A percentile compares a stretch with the other conserved stretches of the same genome.
Conservation (phyloP, 2,329 filamentous ascomycete genomes). For the Helotiales sp. region DNA sequence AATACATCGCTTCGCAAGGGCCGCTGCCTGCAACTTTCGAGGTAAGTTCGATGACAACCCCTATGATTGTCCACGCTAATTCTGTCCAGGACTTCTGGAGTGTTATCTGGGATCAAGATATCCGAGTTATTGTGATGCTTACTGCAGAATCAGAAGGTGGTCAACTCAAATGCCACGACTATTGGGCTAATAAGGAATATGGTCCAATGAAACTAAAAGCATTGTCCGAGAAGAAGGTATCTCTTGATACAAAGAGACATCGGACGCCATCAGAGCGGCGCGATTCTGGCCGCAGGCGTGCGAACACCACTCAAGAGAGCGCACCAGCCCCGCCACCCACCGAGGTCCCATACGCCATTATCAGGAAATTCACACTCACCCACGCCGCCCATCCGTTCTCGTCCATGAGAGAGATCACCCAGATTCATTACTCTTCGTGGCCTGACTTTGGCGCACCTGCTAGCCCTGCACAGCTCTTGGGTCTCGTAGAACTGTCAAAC, state of each 20-base stretch:
- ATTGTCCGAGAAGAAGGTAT: constrained; percentile 80
- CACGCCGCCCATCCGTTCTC: constrained; percentile 78
- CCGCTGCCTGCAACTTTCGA: constrained; percentile 90
- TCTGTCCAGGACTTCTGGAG: constrained; percentile 86
- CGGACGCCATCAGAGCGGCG: constrained; percentile 41
- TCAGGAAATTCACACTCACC: constrained; percentile 83
- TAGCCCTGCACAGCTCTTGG: constrained; percentile 81
- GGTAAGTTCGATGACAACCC: constrained; percentile 50
- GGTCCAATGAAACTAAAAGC: constrained; percentile 73
- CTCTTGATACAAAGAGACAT: constrained; percentile 61
- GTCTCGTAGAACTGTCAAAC: constrained; percentile 85
- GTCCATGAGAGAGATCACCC: constrained; percentile 88
- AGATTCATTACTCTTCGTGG: constrained; percentile 95
- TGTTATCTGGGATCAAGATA: constrained; percentile 94
- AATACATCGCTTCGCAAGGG: constrained; percentile 94
- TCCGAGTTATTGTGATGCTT: constrained; percentile 92
- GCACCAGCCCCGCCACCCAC: constrained; percentile 35
- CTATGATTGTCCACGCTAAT: constrained; percentile 16
- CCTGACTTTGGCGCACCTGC: constrained; percentile 94
- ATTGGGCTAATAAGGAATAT: constrained; percentile 81
- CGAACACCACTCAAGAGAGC: constrained; percentile 53
- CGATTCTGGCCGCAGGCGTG: constrained; percentile 48
- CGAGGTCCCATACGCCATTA: constrained; percentile 73
- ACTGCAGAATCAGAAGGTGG: constrained; percentile 93
- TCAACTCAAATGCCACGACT: constrained; percentile 91